Base-by-base conservation (phyloP, 2,329 filamentous ascomycete species). In the Phoma sp. region DNA sequence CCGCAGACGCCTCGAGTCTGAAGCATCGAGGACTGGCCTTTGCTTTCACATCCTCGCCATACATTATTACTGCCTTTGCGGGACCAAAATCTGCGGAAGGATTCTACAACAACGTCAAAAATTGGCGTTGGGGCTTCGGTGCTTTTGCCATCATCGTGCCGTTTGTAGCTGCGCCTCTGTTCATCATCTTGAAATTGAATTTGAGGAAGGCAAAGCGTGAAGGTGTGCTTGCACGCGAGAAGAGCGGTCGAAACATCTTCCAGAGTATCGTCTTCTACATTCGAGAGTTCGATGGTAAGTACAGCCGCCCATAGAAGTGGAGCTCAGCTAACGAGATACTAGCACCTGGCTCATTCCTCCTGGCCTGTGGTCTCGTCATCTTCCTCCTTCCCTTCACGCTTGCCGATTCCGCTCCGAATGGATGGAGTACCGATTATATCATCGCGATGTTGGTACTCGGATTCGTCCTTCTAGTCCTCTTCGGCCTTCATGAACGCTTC, bases 91-190 rank as follows among this genome's bases (percentile, higher is more conserved):
- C 65, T 35, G 54, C 61, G 4, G 57, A 61, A 6, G 76, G 80
- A 2, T 89, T 84, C 82, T 58, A 61, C n/a, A 46, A 57, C n/a
- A 59, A 63, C 25, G 46, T 62, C 43, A 54, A 54, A 39, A 63
- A 53, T 31, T 63, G 61, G 61, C 81, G 85, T 38, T 90, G 87
- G 88, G 87, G 80, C 1, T 90, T 86, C 64, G 88, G 86, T 33
- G 79, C 81, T 62, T 90, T 88, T 71, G 79, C 83, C 36, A 86
- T 91, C 61, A 80, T 90, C 55, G 76, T 85, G 6, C 87, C 87
- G 0, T 73, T 81, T 43, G 79, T 88, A 17, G 82, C 82, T 17
- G 57, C 85, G 6, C 88, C 88, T 0, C 76, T 91, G 13, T 82
- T 83, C 19, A 66, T 78, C 12, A 75, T 88, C 3, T 76, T 89